These are phyloP conservation scores for Penicillium sp. DNA, from an alignment of 2,329 filamentous ascomycete genomes.

Conservation along the genomic window DNA sequence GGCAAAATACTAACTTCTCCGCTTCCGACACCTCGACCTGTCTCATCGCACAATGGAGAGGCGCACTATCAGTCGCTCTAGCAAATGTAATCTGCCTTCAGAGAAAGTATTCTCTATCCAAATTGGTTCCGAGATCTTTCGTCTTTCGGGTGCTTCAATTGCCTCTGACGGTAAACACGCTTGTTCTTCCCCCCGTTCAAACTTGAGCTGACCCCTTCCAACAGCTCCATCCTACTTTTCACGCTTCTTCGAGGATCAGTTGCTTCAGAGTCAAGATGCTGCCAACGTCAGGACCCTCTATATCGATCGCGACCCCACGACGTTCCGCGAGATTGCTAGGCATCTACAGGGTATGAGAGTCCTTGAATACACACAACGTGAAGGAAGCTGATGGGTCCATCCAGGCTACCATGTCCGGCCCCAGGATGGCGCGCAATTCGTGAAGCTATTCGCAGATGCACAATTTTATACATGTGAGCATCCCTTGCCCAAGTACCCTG, in stretches of 20 bases:
- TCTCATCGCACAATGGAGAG: neutral
- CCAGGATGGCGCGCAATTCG: slow-evolving; percentile 80
- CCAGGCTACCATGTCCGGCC: slow-evolving; percentile 79
- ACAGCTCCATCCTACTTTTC: slow-evolving; percentile 95
- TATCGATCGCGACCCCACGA: slow-evolving; percentile 88
- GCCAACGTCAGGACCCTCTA: slow-evolving; percentile 74
- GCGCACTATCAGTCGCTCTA: neutral
- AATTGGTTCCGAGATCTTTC: slow-evolving; percentile 68
- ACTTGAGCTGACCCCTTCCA: slow-evolving; percentile 48
- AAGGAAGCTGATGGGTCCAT: slow-evolving; percentile 5
- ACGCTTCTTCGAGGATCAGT: slow-evolving; percentile 83
- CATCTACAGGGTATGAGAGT: slow-evolving; percentile 69
- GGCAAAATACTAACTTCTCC: neutral
- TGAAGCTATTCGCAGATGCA: slow-evolving; percentile 88
- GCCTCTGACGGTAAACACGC: slow-evolving; percentile 66
- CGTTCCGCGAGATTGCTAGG: slow-evolving; percentile 83
- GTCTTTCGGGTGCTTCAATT: slow-evolving; percentile 67
- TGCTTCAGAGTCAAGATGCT: slow-evolving; percentile 60
- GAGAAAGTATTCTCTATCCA: slow-evolving; percentile 70
- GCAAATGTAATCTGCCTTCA: slow-evolving; percentile 45
- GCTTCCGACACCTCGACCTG: neutral
- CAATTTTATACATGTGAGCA: slow-evolving; percentile 83
- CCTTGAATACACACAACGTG: neutral
- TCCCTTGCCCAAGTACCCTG: neutral
- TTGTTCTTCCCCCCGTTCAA: neutral